These are phyloP conservation scores for Zarea fungicola DNA, from an alignment of 2,329 filamentous ascomycete species.

Conservation along the genomic window DNA sequence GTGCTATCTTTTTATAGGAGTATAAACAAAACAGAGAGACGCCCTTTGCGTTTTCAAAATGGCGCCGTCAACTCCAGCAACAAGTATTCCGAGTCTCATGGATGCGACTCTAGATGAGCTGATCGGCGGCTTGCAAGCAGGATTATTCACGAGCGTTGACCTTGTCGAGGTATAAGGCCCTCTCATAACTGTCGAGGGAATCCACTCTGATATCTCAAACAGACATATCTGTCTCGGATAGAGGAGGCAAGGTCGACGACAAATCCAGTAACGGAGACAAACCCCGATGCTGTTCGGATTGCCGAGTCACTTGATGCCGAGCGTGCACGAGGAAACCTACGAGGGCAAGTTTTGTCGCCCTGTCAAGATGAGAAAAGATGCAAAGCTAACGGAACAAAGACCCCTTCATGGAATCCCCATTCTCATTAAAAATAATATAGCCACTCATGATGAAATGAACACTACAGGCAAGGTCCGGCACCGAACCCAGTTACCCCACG, in stretches of 20 bases:
- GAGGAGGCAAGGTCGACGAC: constrained; percentile 21
- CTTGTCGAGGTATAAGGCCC: no score
- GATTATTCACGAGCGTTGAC: constrained; percentile 31
- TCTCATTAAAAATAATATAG: constrained; percentile 63
- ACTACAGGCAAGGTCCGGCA: constrained; percentile 58
- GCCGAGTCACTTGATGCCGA: constrained; percentile 30
- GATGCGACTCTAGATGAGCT: constrained; percentile 21
- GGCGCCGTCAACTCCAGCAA: no score
- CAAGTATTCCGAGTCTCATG: no score
- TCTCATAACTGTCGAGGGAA: no score
- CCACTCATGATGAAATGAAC: constrained; percentile 56
- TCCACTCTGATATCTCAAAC: no score
- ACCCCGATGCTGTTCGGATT: constrained; percentile 33
- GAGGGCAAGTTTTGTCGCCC: no score
- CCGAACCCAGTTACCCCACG: no score
- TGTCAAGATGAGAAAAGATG: no score
- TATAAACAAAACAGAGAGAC: no score
- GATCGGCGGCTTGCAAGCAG: constrained; percentile 15
- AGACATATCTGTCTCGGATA: constrained; percentile 25
- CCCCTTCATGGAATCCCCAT: constrained; percentile 62
- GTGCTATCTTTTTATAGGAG: no score
- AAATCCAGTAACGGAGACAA: constrained; percentile 30
- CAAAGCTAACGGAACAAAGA: no score
- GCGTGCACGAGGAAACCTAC: constrained; percentile 15
- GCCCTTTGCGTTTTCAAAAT: no score